Base-by-base conservation (phyloP, 257 asterid genomes). In the Solanum medicagineum region DNA sequence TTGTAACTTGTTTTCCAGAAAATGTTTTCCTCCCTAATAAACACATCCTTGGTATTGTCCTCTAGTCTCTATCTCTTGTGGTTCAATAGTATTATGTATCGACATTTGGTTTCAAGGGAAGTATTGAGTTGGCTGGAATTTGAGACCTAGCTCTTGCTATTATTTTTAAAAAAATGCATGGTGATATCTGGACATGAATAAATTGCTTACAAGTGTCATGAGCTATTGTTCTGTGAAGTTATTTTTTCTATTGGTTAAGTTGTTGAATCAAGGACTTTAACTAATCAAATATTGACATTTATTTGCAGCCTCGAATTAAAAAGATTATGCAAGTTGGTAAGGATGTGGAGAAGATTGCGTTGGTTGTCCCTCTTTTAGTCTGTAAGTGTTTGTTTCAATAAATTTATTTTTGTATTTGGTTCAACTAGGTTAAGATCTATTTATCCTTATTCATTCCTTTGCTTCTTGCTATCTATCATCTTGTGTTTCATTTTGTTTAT, bases 241-340 rank as follows among this genome's bases (percentile, higher is more conserved):
- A 59, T 40, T 8, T 57, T 81, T 17, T 47, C 84, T 6, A n/a
- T 14, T 66, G 11, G 14, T 26, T 29, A 29, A 29, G 45, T 65
- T 68, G 6, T 22, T 32, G 75, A 13, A 68, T 68, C 49, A 16
- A 49, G 51, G 63, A 49, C 51, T 77, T 16, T 24, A 77, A 51
- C 45, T 51, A 55, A 7, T 68, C 69, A 53, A 68, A 62, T 68
- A 77, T 51, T 77, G 47, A n/a, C 63, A 51, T 49, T 77, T 51
- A 5, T 74, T 88, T 84, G 86, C 92, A 94, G 98, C 90, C 93
- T 69, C 94, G 98, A 85, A 93, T 93, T 26, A 94, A 94, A 87
- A 94, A 93, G 90, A 94, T 94, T 66, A 94, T 94, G 98, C 98
- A 94, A 90, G 91, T 95, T 49, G 97, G 93, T 89, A 97, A 94